Evolutionary conservation across 2,329 filamentous ascomycete species (phyloP).

Genomic region (Phaeosphaeria sp.): DNA sequence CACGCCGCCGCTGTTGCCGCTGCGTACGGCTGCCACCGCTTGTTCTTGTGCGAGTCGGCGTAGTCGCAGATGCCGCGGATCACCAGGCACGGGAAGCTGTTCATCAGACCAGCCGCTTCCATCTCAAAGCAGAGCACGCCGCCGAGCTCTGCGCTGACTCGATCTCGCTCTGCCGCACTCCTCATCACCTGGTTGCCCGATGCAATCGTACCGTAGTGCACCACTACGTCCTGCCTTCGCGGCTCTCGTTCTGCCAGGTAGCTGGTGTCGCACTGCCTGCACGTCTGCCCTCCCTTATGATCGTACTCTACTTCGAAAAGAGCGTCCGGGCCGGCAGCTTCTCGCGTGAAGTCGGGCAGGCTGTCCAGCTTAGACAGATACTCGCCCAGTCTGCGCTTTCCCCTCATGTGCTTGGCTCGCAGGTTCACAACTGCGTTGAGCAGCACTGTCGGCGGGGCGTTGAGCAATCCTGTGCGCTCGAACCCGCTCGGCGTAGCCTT

Average conservation of each 20-base stretch:
- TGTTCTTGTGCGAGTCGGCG: neutral
- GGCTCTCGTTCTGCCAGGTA: neutral
- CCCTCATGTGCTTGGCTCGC: neutral
- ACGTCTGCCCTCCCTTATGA: neutral
- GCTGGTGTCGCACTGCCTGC: neutral
- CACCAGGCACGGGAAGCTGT: neutral
- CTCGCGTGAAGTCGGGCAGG: neutral
- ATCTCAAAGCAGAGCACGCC: neutral
- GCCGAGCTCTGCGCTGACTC: neutral
- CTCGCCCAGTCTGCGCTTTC: neutral
- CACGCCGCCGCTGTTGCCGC: neutral
- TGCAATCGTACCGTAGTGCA: neutral
- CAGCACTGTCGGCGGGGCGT: neutral
- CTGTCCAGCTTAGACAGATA: neutral
- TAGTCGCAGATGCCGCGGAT: neutral
- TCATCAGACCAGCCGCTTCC: neutral
- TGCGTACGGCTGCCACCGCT: neutral
- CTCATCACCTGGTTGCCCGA: neutral
- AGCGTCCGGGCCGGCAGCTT: neutral
- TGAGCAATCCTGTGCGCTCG: neutral
- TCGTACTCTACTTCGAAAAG: neutral
- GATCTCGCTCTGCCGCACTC: neutral
- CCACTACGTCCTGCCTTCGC: neutral
- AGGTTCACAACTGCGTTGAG: neutral
- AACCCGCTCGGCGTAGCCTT: neutral